A percentile compares a stretch with the other conserved stretches of the same genome.
These are phyloP conservation scores for Nothophytophthora sp. DNA, from an alignment of 352 stramenopile species.

Conservation along the genomic window DNA sequence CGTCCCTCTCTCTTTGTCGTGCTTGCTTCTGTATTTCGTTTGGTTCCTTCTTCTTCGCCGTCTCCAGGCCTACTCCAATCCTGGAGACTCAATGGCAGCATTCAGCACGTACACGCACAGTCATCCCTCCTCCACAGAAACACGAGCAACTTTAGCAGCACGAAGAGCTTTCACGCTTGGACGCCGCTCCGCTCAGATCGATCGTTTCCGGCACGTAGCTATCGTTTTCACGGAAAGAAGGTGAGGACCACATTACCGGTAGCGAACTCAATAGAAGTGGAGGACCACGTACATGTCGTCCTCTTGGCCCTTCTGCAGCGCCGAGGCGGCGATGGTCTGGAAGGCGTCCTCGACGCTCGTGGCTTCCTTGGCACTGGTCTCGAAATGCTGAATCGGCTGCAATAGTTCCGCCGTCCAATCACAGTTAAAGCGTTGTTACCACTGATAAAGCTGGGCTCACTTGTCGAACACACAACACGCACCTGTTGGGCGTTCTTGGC, in stretches of 20 bases:
- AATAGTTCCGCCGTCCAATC: too few relatives aligned
- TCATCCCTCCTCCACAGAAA: slow-evolving; percentile 2
- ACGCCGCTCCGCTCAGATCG: slow-evolving; percentile 72
- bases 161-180: slow-evolving; percentile 65
- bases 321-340: slow-evolving; percentile 89
- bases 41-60: not conserved
- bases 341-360: slow-evolving; percentile 98
- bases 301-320: slow-evolving; percentile 86
- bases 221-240: too few relatives aligned
- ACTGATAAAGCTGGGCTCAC: too few relatives aligned
- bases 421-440: too few relatives aligned
- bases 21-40: not conserved
- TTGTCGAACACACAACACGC: not conserved
- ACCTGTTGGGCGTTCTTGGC: slow-evolving; percentile 81
- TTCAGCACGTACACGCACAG: slow-evolving; percentile 1
- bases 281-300: slow-evolving; percentile 79
- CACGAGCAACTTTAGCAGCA: slow-evolving; percentile 59
- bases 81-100: too few relatives aligned
- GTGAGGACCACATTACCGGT: slow-evolving; percentile 5
- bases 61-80: not conserved
- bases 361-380: slow-evolving; percentile 98
- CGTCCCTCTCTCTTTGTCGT: too few relatives aligned
- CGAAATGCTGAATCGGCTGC: slow-evolving; percentile 95
- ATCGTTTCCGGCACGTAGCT: slow-evolving; percentile 88
- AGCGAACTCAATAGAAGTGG: not conserved